Base-by-base conservation (phyloP, 1,284 basidiomycete species). In the Sparassis latifolia region DNA sequence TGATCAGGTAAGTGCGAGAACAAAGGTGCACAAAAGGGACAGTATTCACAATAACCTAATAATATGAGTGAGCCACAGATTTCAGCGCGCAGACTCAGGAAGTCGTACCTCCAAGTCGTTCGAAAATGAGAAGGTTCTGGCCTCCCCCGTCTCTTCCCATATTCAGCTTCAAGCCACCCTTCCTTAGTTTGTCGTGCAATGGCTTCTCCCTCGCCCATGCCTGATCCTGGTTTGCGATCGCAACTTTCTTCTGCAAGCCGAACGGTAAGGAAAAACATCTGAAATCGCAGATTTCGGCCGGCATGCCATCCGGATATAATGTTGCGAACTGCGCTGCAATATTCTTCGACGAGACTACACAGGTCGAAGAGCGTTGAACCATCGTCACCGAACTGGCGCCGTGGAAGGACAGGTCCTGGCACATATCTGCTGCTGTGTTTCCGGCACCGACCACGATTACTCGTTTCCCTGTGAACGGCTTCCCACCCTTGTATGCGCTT, bases 61-160 rank as follows among this genome's bases (percentile, higher is more conserved):
- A 12, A 10, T 4, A 33, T 31, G 7, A 37, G 12, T 10, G 10
- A 31, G 28, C 33, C 42, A 39, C 35, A 7, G 35, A 12, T 37
- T 37, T 6, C 6, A 7, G 35, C 3, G 2, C 32, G 1, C 5
- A 37, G 10, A 47, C 3, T 5, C 27, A 29, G 32, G 29, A 20
- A 12, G 6, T 31, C 37, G 68, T 69, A 49, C 69, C 71, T 45
- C 70, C 71, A n/a, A 62, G 67, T 33, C 64, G 62, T 45, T 62
- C 64, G 45, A 65, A 62, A 0, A 66, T 69, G 47, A 74, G 66
- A 42, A 73, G 62, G 2, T 71, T 52, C 55, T 76, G 70, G 6
- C 84, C 84, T 0, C 75, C 66, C 6, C 73, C 78, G n/a, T 84
- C 76, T 2, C 71, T 70, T 4, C 84, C 85, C 9, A 70, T 60